A percentile compares a stretch with the other conserved stretches of the same genome.
phyloP scores from a whole-genome alignment of 2,329 filamentous ascomycete genomes.

The Phialophora verrucosa region DNA sequence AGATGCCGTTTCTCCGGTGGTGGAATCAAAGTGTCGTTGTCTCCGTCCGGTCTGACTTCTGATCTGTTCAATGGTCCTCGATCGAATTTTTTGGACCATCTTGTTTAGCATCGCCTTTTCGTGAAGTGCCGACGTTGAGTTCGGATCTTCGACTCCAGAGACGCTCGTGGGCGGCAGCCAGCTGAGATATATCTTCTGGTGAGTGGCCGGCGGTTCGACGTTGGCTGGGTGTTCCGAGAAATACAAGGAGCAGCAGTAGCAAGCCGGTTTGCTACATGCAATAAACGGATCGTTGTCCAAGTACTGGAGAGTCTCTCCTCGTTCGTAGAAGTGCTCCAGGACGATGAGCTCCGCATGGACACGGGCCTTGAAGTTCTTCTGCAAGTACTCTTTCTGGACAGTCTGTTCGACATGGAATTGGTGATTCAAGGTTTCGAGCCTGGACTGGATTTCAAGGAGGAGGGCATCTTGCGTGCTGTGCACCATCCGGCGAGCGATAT shows the following conservation, averaged over 20 bases:
- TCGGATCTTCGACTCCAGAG: conserved; percentile 4
- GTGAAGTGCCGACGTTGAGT: neutral
- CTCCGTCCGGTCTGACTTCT: conserved; percentile 33
- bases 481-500: conserved; percentile 11
- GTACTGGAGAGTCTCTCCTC: conserved; percentile 42
- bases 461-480: neutral
- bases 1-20: conserved; percentile 28
- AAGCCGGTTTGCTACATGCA: conserved; percentile 60
- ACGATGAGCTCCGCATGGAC: conserved; percentile 57
- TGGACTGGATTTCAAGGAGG: neutral
- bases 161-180: conserved; percentile 40
- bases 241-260: conserved; percentile 54
- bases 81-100: conserved; percentile 40
- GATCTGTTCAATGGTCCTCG: conserved; percentile 39
- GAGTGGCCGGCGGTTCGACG: conserved; percentile 40
- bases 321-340: conserved; percentile 53
- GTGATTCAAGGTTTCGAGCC: conserved; percentile 2
- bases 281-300: conserved; percentile 53
- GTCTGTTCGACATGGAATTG: conserved; percentile 23
- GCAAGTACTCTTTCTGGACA: conserved; percentile 38
- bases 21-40: conserved; percentile 41
- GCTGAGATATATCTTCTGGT: conserved; percentile 42
- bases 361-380: conserved; percentile 41
- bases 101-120: conserved; percentile 39
- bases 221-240: conserved; percentile 42